phyloP scores from a whole-genome alignment of 2,329 filamentous ascomycete genomes.

The Drechslerella coelobrocha region DNA sequence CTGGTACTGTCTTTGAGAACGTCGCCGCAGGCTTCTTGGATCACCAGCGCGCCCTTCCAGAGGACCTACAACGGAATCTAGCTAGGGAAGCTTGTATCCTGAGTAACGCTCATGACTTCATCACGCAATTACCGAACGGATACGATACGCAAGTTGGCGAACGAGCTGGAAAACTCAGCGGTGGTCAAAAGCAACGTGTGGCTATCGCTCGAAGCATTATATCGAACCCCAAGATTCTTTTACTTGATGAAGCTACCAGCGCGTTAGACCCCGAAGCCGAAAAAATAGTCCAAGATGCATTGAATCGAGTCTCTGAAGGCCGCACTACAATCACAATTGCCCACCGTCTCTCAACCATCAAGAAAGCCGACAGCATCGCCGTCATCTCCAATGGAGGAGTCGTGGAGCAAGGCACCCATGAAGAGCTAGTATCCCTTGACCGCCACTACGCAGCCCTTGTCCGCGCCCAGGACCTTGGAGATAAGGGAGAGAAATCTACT shows the following conservation, averaged over 20 bases:
- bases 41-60: slow-evolving; percentile 57
- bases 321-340: slow-evolving; percentile 81
- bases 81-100: slow-evolving; percentile 71
- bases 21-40: slow-evolving; percentile 67
- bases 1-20: slow-evolving; percentile 70
- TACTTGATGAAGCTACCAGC: slow-evolving; percentile 79
- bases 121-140: slow-evolving; percentile 68
- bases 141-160: slow-evolving; percentile 80
- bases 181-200: slow-evolving; percentile 84
- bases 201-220: slow-evolving; percentile 76
- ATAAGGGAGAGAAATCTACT: slow-evolving; percentile 54
- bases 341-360: slow-evolving; percentile 76
- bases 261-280: slow-evolving; percentile 67
- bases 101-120: slow-evolving; percentile 74
- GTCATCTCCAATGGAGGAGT: slow-evolving; percentile 75
- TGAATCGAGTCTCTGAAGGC: slow-evolving; percentile 67
- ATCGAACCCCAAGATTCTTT: slow-evolving; percentile 69
- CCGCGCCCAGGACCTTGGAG: slow-evolving; percentile 66
- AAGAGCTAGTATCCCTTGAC: slow-evolving; percentile 69
- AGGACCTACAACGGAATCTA: slow-evolving; percentile 66
- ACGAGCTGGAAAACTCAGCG: slow-evolving; percentile 76
- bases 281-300: slow-evolving; percentile 65
- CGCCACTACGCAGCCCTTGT: slow-evolving; percentile 74
- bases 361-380: slow-evolving; percentile 78
- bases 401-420: slow-evolving; percentile 77